Evolutionary conservation across 164 flowering plant species (phyloP).

Genomic region (Nelumbo lutea): DNA sequence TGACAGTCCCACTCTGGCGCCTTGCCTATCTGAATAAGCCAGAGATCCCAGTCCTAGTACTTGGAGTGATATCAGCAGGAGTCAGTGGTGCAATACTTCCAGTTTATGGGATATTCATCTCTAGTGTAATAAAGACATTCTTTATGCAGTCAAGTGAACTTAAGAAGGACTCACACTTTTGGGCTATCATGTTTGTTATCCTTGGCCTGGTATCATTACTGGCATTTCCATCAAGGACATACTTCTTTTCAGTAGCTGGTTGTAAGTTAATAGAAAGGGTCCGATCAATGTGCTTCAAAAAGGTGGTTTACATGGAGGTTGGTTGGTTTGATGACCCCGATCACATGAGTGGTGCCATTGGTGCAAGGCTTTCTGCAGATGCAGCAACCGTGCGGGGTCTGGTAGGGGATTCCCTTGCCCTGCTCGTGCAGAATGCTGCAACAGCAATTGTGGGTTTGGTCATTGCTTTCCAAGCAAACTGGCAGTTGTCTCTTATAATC

Average conservation of each 20-base stretch:
- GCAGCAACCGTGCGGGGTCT: constrained; percentile 23
- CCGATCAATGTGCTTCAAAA: constrained; percentile 17
- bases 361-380: no score
- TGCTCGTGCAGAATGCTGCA: constrained; percentile 36
- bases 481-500: neutral
- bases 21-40: constrained; percentile 41
- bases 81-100: constrained; percentile 32
- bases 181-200: constrained; percentile 36
- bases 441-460: constrained; percentile 32
- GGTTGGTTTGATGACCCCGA: constrained; percentile 9
- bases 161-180: constrained; percentile 28
- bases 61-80: constrained; percentile 30
- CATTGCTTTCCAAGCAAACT: constrained; percentile 37
- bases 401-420: constrained; percentile 39
- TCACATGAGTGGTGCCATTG: constrained; percentile 26
- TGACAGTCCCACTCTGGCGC: constrained; percentile 29
- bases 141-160: constrained; percentile 28
- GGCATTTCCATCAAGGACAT: constrained; percentile 13
- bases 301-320: constrained; percentile 23
- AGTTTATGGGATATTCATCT: constrained; percentile 30
- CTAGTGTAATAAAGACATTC: constrained; percentile 28
- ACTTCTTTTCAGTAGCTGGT: neutral
- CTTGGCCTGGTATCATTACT: constrained; percentile 20
- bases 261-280: constrained; percentile 18
- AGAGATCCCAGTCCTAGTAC: constrained; percentile 33